Conservation (phyloP, 108 stramenopile species). For the Nitzschia inconspicua region DNA sequence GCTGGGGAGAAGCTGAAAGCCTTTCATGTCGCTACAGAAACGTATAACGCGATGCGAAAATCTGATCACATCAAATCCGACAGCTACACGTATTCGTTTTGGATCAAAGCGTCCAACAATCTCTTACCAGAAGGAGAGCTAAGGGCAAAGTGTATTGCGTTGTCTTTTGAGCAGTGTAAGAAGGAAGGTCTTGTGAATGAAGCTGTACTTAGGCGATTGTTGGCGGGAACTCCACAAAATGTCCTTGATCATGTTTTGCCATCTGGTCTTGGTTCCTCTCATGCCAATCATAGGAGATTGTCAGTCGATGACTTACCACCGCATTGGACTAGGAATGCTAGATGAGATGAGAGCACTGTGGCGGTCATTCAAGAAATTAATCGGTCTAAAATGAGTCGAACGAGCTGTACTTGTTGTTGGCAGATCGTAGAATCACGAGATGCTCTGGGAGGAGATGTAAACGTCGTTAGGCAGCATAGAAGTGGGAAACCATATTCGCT, state of each 20-base stretch:
- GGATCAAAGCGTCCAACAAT: constrained; percentile 77
- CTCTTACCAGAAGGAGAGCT: constrained; percentile 49
- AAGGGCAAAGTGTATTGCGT: constrained; percentile 42
- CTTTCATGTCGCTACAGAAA: constrained; percentile 40
- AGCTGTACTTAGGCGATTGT: constrained; percentile 55
- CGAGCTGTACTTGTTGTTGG: no score
- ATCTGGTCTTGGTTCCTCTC: constrained; percentile 1
- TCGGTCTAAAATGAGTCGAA: no score
- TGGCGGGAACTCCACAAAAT: constrained; percentile 34
- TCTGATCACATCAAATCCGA: constrained; percentile 38
- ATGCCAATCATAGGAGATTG: constrained; percentile 9
- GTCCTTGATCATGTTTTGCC: constrained; percentile 38
- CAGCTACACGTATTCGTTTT: constrained; percentile 77
- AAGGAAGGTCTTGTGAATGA: constrained; percentile 53
- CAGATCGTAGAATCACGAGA: no score
- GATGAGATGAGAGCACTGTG: no score
- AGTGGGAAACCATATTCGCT: no score
- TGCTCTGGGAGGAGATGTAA: no score
- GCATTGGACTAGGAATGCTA: constrained; percentile 31
- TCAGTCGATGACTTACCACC: constrained; percentile 29
- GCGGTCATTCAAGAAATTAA: no score
- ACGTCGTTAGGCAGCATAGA: no score
- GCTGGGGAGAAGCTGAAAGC: constrained; percentile 27
- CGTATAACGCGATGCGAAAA: constrained; percentile 39
- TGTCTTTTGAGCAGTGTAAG: constrained; percentile 69